A percentile compares a stretch with the other conserved stretches of the same genome.
Evolutionary conservation across 176 grass and related monocot genomes (phyloP).

Genomic region (Oryza glumipatula): DNA sequence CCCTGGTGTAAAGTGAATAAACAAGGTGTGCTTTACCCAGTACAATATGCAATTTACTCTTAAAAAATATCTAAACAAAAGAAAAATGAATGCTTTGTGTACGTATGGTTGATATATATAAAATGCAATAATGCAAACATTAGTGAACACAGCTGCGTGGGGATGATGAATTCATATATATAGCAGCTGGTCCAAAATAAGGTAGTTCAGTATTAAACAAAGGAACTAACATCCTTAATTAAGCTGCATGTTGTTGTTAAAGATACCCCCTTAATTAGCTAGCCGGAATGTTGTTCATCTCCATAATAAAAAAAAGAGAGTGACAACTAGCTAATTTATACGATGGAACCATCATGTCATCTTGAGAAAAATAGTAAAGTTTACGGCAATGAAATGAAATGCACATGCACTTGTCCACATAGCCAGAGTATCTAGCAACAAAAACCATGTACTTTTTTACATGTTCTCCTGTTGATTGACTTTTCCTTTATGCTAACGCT

Average conservation of each 20-base stretch:
- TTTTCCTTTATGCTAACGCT: slow-evolving; percentile 16
- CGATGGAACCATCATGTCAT: slow-evolving; percentile 3
- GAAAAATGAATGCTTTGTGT: not conserved
- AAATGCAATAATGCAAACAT: slow-evolving; percentile 1
- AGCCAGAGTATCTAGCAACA: slow-evolving; percentile 12
- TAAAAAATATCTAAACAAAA: not conserved
- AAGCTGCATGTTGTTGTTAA: not conserved
- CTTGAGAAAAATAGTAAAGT: slow-evolving; percentile 49
- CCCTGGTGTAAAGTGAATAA: no score
- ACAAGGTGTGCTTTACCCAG: no score
- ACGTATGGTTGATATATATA: not conserved
- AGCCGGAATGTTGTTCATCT: not conserved
- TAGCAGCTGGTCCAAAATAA: not conserved
- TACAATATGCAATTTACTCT: no score
- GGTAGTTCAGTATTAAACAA: not conserved
- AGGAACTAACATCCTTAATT: not conserved
- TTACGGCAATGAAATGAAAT: slow-evolving; percentile 45
- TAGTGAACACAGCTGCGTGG: not conserved
- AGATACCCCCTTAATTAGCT: not conserved
- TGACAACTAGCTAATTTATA: not conserved
- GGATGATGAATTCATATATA: not conserved
- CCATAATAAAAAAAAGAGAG: not conserved
- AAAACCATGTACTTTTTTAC: slow-evolving; percentile 38
- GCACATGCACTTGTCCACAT: slow-evolving; percentile 61
- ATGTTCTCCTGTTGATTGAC: slow-evolving; percentile 25